Evolutionary conservation across 176 grass and related monocot genomes (phyloP), one percentile per base, ranked within the genome.

Genomic region (Eragrostis curvula): DNA sequence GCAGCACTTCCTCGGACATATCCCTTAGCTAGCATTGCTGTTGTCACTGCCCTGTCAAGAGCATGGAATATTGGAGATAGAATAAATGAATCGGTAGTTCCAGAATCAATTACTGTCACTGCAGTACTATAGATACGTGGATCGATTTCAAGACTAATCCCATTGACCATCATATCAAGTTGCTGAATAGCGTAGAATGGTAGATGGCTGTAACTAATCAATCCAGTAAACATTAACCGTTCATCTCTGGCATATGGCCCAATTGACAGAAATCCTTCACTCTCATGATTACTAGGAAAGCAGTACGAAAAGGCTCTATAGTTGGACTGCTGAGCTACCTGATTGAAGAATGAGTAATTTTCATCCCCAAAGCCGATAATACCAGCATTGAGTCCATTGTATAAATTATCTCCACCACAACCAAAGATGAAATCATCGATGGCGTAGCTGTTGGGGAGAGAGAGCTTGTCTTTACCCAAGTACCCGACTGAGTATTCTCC

Each of bases 331-430:
- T 5, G 56, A 20, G 45, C 75, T 12, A 85, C 66, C 75, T 85
- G 83, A 24, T 42, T 71, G 57, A 85, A 85, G 28, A 85, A 85
- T 3, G 83, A 85, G 67, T 71, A 71, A n/a, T 11, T 63, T 42
- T 50, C 57, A 23, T 50, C 61, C 55, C 55, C 75, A 64, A 79
- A 71, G 10, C 83, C 83, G n/a, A 85, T 8, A 18, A 63, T 28
- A 14, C 83, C 83, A 12, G 74, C 73, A 7, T 78, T 41, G 11
- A 1, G 5, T 62, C 66, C 83, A 21, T 17, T 42, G 58, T 73
- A 80, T 1, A 21, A 29, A 13, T 80, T 55, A 13, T 72, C 68
- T 24, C 36, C 18, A 27, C 84, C 41, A 16, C 69, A 86, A 0
- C 69, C 77, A 67, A 86, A 86, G 32, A 74, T 58, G 84, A 86